phyloP scores from a whole-genome alignment of 345 rosid genomes.

The Trapa incisa region DNA sequence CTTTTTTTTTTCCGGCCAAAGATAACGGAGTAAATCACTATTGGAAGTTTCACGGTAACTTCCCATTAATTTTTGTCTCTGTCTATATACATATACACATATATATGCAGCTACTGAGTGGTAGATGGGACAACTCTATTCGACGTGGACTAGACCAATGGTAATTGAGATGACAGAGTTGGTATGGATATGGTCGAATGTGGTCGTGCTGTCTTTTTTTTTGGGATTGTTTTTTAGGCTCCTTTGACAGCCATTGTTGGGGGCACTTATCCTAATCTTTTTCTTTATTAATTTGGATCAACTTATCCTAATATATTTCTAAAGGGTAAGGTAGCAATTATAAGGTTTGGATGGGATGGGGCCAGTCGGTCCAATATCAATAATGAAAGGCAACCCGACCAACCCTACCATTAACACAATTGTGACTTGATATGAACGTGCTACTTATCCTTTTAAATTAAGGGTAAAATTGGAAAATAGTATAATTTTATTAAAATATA shows the following conservation, averaged over 20 bases:
- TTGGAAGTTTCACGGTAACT: too few species aligned
- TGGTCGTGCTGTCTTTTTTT: background rate
- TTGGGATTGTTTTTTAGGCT: background rate
- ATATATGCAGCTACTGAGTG: background rate
- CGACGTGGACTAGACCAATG: constrained; percentile 35
- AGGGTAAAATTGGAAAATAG: too few species aligned
- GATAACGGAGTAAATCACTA: too few species aligned
- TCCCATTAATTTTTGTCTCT: too few species aligned
- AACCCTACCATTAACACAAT: background rate
- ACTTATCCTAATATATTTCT: background rate
- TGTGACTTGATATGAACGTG: background rate
- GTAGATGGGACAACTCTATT: constrained; percentile 25
- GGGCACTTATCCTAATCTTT: background rate
- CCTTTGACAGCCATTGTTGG: background rate
- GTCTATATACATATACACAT: too few species aligned
- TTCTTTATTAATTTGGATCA: too few species aligned
- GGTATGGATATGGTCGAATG: constrained; percentile 31
- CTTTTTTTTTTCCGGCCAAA: too few species aligned
- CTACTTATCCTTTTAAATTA: background rate
- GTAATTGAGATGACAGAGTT: background rate
- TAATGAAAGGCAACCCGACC: background rate
- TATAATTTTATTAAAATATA: too few species aligned
- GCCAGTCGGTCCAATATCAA: background rate
- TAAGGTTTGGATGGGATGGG: background rate
- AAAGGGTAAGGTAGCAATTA: background rate